Percentiles rank a stretch among this genome's conserved stretches.
phyloP scores from a whole-genome alignment of 2,329 filamentous ascomycete genomes.

The Apiospora sp. region DNA sequence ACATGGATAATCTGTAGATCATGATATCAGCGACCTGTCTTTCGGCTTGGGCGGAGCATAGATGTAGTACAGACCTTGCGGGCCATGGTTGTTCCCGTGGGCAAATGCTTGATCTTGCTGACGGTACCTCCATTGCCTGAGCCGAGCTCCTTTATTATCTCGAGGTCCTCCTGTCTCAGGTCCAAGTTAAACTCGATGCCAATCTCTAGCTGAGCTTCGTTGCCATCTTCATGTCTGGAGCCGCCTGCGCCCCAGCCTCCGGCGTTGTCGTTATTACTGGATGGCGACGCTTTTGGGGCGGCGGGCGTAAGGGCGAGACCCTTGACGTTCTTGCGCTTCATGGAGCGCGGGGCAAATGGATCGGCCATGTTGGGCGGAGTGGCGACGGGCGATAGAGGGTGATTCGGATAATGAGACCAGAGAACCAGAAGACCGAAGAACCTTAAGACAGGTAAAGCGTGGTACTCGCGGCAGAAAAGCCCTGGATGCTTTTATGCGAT shows the following conservation, averaged over 20 bases:
- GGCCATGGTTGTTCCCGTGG: slow-evolving; percentile 96
- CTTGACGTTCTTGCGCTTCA: slow-evolving; percentile 99
- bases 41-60: background rate
- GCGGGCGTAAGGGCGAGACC: slow-evolving; percentile 87
- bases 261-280: slow-evolving; percentile 70
- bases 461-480: background rate
- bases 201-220: slow-evolving; percentile 81
- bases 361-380: slow-evolving; percentile 60
- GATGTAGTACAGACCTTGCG: slow-evolving; percentile 74
- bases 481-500: background rate
- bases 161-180: slow-evolving; percentile 87
- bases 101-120: slow-evolving; percentile 95
- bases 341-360: slow-evolving; percentile 73
- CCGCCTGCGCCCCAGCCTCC: slow-evolving; percentile 54
- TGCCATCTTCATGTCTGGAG: slow-evolving; percentile 58
- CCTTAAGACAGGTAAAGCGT: background rate
- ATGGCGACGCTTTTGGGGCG: slow-evolving; percentile 73
- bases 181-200: slow-evolving; percentile 97
- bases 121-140: slow-evolving; percentile 97
- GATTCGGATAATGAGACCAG: background rate
- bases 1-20: slow-evolving; percentile 88
- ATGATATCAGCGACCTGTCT: background rate
- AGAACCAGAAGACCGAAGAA: background rate
- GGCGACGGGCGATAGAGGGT: slow-evolving; percentile 33
- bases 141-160: slow-evolving; percentile 92